phyloP scores from a whole-genome alignment of 176 grass and related monocot genomes.

The Oryza nivara region DNA sequence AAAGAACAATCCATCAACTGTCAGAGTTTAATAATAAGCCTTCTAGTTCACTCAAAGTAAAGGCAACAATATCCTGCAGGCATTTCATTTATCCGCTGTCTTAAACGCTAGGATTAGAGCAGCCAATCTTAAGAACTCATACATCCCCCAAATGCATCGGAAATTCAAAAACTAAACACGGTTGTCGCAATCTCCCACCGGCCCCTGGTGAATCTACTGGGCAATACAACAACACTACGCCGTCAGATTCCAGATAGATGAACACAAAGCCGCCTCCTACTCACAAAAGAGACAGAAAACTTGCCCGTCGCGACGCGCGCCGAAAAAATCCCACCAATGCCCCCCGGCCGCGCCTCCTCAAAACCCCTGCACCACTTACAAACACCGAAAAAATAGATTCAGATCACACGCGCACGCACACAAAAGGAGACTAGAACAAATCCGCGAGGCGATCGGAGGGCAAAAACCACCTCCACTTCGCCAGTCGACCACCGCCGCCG shows the following conservation, averaged over 20 bases:
- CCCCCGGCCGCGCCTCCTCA: neutral
- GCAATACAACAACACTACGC: neutral
- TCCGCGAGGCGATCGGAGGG: neutral
- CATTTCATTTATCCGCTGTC: neutral
- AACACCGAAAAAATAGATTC: neutral
- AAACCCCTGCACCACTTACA: neutral
- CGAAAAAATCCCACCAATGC: conserved; percentile 26
- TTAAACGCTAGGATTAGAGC: conserved; percentile 13
- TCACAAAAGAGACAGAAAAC: neutral
- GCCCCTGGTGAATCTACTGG: neutral
- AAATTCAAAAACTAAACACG: conserved; percentile 17
- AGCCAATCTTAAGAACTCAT: neutral
- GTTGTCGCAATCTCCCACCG: neutral
- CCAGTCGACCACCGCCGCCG: no score
- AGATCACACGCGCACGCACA: no score
- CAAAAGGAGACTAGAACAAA: neutral
- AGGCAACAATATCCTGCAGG: neutral
- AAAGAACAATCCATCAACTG: neutral
- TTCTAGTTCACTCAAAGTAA: neutral
- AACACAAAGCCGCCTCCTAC: neutral
- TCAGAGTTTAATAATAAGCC: neutral
- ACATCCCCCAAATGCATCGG: neutral
- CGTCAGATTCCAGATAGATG: neutral
- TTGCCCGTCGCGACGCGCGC: neutral
- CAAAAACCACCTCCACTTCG: neutral